Evolutionary conservation across 257 asterid species (phyloP).

Genomic region (Buddleja alternifolia): DNA sequence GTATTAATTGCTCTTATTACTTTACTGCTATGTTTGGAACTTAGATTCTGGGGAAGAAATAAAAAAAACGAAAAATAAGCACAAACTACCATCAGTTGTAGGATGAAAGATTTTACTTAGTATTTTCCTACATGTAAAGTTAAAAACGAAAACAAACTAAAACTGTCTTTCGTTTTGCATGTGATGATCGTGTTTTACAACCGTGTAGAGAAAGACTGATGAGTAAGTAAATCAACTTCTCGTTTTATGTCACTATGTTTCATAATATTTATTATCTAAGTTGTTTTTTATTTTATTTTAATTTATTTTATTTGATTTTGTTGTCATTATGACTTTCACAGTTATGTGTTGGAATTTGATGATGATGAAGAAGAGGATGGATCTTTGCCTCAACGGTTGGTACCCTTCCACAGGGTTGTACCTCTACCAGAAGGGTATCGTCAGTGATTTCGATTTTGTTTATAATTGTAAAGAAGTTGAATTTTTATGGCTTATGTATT

Average conservation of each 20-base stretch:
- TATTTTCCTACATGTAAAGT: not conserved
- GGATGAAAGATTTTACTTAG: no score
- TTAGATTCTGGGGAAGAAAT: no score
- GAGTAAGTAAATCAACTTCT: conserved; percentile 53
- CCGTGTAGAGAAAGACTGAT: conserved; percentile 63
- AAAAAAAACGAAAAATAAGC: no score
- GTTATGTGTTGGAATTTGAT: conserved; percentile 69
- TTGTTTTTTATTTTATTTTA: not conserved
- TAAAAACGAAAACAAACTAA: conserved; percentile 24
- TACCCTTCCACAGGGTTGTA: conserved; percentile 77
- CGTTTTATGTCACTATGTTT: not conserved
- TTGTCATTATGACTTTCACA: conserved; percentile 28
- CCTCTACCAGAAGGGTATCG: conserved; percentile 71
- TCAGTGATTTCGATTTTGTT: conserved; percentile 43
- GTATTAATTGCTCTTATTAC: conserved; percentile 35
- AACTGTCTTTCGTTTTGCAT: conserved; percentile 22
- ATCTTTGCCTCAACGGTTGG: conserved; percentile 62
- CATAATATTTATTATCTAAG: not conserved
- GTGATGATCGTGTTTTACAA: conserved; percentile 29
- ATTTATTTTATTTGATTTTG: not conserved
- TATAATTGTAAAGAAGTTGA: not conserved
- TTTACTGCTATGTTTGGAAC: no score
- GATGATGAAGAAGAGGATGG: conserved; percentile 87
- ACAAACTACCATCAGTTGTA: no score
- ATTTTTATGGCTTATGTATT: no score